Conservation (phyloP, 257 asterid species). For the Solanum dulcamara region DNA sequence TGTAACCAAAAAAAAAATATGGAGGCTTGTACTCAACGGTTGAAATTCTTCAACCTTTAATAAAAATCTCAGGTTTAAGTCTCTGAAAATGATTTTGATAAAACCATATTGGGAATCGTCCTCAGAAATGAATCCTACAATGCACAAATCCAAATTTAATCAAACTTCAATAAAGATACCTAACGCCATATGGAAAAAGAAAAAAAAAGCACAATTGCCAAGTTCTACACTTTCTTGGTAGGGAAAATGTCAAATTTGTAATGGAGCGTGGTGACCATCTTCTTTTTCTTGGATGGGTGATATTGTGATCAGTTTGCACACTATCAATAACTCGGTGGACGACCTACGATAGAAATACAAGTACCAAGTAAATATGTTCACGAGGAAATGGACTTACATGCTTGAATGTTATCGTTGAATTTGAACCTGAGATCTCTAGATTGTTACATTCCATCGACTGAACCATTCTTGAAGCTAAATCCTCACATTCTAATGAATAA, state of each 20-base stretch:
- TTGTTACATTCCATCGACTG: not conserved
- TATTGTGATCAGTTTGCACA: not conserved
- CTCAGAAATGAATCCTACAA: fast-evolving
- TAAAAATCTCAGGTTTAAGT: fast-evolving
- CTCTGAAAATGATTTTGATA: not conserved
- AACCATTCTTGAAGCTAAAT: not conserved
- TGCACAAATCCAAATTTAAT: not conserved
- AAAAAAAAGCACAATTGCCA: not conserved
- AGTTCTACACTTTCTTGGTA: not conserved
- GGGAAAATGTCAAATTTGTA: not conserved
- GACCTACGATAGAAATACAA: not conserved
- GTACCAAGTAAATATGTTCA: not conserved
- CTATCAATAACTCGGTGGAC: not conserved
- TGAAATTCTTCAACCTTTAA: not conserved
- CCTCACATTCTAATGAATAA: not conserved
- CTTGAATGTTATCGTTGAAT: not conserved
- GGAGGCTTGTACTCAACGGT: not conserved
- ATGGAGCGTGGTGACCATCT: not conserved
- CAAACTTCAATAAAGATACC: not conserved
- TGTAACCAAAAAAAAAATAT: not conserved
- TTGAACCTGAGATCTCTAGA: not conserved
- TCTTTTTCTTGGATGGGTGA: not conserved
- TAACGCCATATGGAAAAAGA: not conserved
- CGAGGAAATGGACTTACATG: not conserved
- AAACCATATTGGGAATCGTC: not conserved